These are phyloP conservation scores for Solanum bulbocastanum DNA, from an alignment of 257 asterid species.

Conservation along the genomic window DNA sequence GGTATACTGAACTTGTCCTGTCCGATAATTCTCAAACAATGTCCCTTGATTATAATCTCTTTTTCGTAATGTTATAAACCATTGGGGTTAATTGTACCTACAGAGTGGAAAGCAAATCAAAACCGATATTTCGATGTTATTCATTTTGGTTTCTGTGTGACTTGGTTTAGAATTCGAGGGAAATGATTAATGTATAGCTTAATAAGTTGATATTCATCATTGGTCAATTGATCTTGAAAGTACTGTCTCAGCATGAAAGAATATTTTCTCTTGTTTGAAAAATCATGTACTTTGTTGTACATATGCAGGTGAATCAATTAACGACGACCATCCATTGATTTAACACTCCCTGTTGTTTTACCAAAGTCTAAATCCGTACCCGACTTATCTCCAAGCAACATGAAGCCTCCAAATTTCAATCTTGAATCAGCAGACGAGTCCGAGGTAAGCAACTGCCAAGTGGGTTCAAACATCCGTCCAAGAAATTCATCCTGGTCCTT, in stretches of 20 bases:
- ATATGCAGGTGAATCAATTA: not conserved
- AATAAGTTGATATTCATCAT: not conserved
- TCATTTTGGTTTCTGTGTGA: not conserved
- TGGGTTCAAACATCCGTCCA: constrained; percentile 50
- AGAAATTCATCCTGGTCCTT: constrained; percentile 28
- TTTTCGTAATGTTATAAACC: not conserved
- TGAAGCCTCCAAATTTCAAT: constrained; percentile 42
- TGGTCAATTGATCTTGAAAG: not conserved
- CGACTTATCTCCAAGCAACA: not conserved
- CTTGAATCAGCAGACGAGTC: constrained; percentile 75
- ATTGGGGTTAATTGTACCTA: not conserved
- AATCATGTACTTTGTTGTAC: not conserved
- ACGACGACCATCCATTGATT: not conserved
- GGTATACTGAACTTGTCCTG: not conserved
- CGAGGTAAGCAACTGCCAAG: constrained; percentile 62
- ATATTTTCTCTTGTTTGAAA: not conserved
- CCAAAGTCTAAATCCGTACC: not conserved
- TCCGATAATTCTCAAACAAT: not conserved
- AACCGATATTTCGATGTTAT: not conserved
- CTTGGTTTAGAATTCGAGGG: not conserved
- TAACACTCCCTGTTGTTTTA: not conserved
- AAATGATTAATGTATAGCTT: not conserved
- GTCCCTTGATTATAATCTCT: not conserved
- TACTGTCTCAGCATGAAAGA: not conserved
- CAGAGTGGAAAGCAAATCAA: not conserved